These are phyloP conservation scores for Rhododendron ferrugineum DNA, from an alignment of 148 eudicot species.

Conservation along the genomic window DNA sequence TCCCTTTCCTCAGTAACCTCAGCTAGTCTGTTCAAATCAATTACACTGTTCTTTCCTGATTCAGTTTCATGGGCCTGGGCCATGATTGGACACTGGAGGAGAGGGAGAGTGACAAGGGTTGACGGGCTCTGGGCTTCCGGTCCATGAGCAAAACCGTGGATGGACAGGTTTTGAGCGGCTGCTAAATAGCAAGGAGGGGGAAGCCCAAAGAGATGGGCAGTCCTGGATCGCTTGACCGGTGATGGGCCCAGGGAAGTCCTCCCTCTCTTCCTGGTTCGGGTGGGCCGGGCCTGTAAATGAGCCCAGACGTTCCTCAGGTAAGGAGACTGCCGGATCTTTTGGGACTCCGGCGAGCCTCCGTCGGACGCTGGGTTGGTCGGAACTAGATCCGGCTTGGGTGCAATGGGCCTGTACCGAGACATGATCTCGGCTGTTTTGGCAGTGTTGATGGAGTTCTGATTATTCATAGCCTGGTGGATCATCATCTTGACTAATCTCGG, in stretches of 20 bases:
- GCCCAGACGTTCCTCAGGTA: not conserved
- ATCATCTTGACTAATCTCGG: not conserved
- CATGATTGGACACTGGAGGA: slow-evolving; percentile 16
- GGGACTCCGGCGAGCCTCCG: not conserved
- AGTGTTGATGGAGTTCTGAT: not conserved
- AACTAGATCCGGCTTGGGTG: not conserved
- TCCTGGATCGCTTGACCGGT: not conserved
- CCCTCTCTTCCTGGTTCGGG: not conserved
- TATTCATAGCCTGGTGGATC: not conserved
- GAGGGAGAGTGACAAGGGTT: slow-evolving; percentile 24
- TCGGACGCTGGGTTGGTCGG: not conserved
- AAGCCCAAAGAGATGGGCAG: not conserved
- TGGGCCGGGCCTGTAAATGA: not conserved
- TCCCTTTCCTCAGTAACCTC: slow-evolving; percentile 39
- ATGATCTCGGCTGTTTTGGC: not conserved
- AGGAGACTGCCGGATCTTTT: not conserved
- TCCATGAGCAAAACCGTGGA: not conserved
- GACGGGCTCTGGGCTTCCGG: not conserved
- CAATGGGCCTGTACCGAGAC: not conserved
- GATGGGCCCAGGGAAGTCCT: not conserved
- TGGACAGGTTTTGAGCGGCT: not conserved
- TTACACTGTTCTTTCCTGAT: not conserved
- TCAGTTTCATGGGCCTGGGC: not conserved
- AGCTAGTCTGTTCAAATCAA: slow-evolving; percentile 41
- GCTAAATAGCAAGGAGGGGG: not conserved